Percentiles rank a stretch among this genome's conserved stretches.
Conservation (phyloP, 106 monocot genomes). For the Dioscorea dumetorum region DNA sequence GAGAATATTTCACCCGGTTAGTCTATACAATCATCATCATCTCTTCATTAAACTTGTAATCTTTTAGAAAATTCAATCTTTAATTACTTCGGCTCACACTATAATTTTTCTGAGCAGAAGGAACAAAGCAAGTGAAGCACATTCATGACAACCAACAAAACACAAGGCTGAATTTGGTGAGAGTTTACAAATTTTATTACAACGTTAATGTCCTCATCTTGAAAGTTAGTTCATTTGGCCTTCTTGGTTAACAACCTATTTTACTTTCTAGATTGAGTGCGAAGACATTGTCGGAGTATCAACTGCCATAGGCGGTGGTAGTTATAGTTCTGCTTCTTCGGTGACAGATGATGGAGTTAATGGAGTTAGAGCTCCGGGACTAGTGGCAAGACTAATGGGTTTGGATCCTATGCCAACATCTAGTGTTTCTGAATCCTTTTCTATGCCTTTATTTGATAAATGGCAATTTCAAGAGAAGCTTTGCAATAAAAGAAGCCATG, state of each 20-base stretch:
- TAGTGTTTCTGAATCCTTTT: slow-evolving; percentile 48
- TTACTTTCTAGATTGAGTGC: slow-evolving; percentile 38
- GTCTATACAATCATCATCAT: background rate
- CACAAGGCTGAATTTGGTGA: slow-evolving; percentile 41
- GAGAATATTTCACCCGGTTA: slow-evolving; percentile 63
- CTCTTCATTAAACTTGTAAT: background rate
- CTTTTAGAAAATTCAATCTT: background rate
- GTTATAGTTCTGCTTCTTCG: slow-evolving; percentile 90
- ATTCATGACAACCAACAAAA: slow-evolving; percentile 22
- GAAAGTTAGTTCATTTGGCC: background rate
- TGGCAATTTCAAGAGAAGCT: slow-evolving; percentile 25
- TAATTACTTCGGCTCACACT: background rate
- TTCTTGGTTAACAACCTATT: background rate
- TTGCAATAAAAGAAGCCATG: slow-evolving; percentile 39
- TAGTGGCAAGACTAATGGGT: slow-evolving; percentile 95
- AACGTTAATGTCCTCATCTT: background rate
- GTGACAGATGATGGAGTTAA: slow-evolving; percentile 78
- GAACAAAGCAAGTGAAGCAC: slow-evolving; percentile 45
- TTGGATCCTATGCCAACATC: slow-evolving; percentile 72
- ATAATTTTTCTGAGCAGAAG: slow-evolving; percentile 27
- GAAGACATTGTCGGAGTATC: slow-evolving; percentile 45
- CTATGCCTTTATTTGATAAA: slow-evolving; percentile 46
- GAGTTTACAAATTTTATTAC: slow-evolving; percentile 5
- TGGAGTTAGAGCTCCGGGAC: slow-evolving; percentile 60
- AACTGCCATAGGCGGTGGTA: slow-evolving; percentile 64